Evolutionary conservation across 2,329 filamentous ascomycete genomes (phyloP).

Genomic region (Paracamarosporium sp.): DNA sequence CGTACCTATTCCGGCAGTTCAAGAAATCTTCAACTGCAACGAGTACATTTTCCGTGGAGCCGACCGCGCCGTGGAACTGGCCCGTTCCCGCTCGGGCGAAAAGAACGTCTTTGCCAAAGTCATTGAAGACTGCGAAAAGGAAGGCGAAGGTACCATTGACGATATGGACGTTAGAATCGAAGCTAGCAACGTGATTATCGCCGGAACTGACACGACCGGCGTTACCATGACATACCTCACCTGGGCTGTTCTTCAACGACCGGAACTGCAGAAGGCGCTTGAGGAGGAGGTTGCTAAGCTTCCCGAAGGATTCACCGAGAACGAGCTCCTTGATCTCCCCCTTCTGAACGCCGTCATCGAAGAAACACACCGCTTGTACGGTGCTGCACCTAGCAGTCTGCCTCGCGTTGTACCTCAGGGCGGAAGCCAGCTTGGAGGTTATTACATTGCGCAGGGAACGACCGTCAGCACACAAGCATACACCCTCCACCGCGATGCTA

Average conservation of each 20-base stretch:
- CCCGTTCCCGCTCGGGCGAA: conserved; percentile 35
- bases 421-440: conserved; percentile 41
- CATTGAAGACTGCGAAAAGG: conserved; percentile 28
- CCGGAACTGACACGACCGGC: conserved; percentile 44
- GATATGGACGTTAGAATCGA: conserved; percentile 38
- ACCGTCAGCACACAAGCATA: conserved; percentile 49
- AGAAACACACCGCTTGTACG: conserved; percentile 48
- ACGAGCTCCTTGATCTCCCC: conserved; percentile 37
- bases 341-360: conserved; percentile 46
- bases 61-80: conserved; percentile 38
- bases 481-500: conserved; percentile 44
- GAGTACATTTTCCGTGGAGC: conserved; percentile 39
- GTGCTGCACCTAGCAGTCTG: conserved; percentile 42
- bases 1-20: conserved; percentile 33
- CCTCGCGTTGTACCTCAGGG: conserved; percentile 44
- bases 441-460: conserved; percentile 43
- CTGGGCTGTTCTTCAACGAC: conserved; percentile 37
- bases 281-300: conserved; percentile 30
- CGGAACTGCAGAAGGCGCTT: conserved; percentile 25
- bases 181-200: conserved; percentile 40
- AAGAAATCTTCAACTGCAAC: conserved; percentile 45
- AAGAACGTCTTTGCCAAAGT: conserved; percentile 38
- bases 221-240: conserved; percentile 42
- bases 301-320: conserved; percentile 20
- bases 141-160: conserved; percentile 24